Conservation (phyloP, 2,329 filamentous ascomycete genomes). For the Pseudonectria buxi region DNA sequence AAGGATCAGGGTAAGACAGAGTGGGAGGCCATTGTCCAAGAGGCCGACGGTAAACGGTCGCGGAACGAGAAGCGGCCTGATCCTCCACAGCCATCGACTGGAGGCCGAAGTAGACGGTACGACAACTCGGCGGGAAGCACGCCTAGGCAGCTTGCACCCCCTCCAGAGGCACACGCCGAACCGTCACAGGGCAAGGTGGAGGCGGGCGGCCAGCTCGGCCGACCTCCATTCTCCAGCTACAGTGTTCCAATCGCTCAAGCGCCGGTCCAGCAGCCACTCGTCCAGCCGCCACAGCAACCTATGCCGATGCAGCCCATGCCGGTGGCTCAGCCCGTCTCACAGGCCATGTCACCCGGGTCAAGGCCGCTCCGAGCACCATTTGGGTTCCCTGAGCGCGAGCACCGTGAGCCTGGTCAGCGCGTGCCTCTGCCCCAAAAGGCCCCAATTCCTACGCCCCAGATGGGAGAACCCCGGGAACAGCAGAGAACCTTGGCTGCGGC, state of each 20-base stretch:
- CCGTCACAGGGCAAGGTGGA: constrained; percentile 41
- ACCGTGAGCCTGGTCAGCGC: constrained; percentile 21
- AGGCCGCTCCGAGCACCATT: constrained; percentile 39
- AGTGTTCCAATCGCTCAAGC: constrained; percentile 41
- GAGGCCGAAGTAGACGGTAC: constrained; percentile 45
- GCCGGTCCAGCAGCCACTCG: constrained; percentile 26
- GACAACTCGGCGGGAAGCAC: constrained; percentile 29
- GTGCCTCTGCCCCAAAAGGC: constrained; percentile 35
- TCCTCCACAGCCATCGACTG: constrained; percentile 49
- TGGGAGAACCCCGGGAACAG: constrained; percentile 29
- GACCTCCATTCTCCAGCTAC: constrained; percentile 36
- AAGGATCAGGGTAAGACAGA: constrained; percentile 53
- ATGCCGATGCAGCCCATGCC: constrained; percentile 30
- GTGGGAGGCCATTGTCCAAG: constrained; percentile 53
- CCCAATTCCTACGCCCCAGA: constrained; percentile 19
- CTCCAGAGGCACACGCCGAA: constrained; percentile 42
- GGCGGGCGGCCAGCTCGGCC: constrained; percentile 24
- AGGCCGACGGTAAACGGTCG: constrained; percentile 50
- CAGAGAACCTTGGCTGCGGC: constrained; percentile 26
- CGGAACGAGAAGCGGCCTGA: constrained; percentile 54
- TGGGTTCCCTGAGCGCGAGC: constrained; percentile 39
- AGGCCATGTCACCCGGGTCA: constrained; percentile 40
- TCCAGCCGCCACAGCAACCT: constrained; percentile 22
- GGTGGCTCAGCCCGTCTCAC: constrained; percentile 31
- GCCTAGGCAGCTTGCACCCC: constrained; percentile 40